These are phyloP conservation scores for Globisporangium ultimum DNA, from an alignment of 352 stramenopile genomes.

Conservation along the genomic window DNA sequence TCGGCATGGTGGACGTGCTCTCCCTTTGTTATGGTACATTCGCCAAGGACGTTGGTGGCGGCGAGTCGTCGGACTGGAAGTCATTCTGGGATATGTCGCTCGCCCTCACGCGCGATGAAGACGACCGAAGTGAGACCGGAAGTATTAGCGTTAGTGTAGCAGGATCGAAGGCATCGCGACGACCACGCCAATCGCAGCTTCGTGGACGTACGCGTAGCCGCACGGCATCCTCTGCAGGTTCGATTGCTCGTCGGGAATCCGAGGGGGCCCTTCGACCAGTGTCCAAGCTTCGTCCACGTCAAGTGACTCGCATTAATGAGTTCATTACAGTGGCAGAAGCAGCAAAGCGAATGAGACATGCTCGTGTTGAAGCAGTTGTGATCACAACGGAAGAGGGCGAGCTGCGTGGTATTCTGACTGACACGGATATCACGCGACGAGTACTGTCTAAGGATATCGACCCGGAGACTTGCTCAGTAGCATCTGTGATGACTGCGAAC, in stretches of 20 bases:
- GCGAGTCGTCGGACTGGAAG: constrained; percentile 74
- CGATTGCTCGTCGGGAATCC: constrained; percentile 40
- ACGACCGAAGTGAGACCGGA: constrained; percentile 59
- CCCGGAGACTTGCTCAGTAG: constrained; percentile 71
- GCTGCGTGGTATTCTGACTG: constrained; percentile 81
- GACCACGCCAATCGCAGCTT: constrained; percentile 21
- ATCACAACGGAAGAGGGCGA: constrained; percentile 82
- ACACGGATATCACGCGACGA: constrained; percentile 83
- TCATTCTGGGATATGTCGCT: constrained; percentile 89
- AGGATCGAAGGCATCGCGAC: constrained; percentile 41
- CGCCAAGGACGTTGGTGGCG: constrained; percentile 56
- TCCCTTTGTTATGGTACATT: constrained; percentile 89
- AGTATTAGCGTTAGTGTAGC: constrained; percentile 63
- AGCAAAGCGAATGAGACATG: constrained; percentile 76
- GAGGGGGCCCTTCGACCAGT: constrained; percentile 74
- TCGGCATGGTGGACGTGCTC: constrained; percentile 85
- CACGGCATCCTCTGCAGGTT: constrained; percentile 46
- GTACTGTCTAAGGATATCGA: constrained; percentile 82
- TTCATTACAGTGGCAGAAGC: constrained; percentile 85
- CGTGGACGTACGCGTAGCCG: constrained; percentile 33
- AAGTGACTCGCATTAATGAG: constrained; percentile 83
- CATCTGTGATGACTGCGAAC: constrained; percentile 83
- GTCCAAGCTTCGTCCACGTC: constrained; percentile 72
- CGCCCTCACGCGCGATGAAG: constrained; percentile 66
- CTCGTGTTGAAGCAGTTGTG: constrained; percentile 81